Evolutionary conservation across 2,329 filamentous ascomycete species (phyloP).

Genomic region (Scedosporium dehoogii): DNA sequence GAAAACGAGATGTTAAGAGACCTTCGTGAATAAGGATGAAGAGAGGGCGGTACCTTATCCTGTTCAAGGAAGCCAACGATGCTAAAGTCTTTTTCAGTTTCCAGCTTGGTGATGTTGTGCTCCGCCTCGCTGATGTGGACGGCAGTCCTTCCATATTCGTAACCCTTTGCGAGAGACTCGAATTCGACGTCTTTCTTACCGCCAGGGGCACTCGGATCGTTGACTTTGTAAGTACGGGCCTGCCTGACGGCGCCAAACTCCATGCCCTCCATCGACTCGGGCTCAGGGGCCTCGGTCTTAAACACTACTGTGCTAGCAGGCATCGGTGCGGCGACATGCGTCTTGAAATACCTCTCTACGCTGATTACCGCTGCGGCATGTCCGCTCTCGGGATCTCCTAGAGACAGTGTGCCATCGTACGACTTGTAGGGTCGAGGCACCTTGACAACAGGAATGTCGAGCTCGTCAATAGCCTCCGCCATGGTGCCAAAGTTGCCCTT

Average conservation of each 20-base stretch:
- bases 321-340: constrained; percentile 63
- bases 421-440: constrained; percentile 62
- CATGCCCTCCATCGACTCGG: constrained; percentile 37
- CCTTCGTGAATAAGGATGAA: not conserved
- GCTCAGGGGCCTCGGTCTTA: constrained; percentile 39
- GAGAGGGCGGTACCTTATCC: constrained; percentile 44
- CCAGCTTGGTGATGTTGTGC: constrained; percentile 76
- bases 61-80: constrained; percentile 78
- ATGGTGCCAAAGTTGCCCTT: constrained; percentile 73
- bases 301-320: constrained; percentile 69
- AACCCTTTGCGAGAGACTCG: constrained; percentile 84
- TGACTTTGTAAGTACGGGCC: constrained; percentile 70
- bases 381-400: constrained; percentile 68
- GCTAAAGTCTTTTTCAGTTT: constrained; percentile 64
- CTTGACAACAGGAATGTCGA: constrained; percentile 70
- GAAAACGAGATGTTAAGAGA: not conserved
- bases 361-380: constrained; percentile 70
- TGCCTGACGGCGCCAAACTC: constrained; percentile 64
- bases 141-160: constrained; percentile 83
- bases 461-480: constrained; percentile 71
- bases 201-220: constrained; percentile 62
- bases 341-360: constrained; percentile 85
- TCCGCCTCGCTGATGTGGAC: constrained; percentile 85
- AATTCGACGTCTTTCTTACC: constrained; percentile 73
- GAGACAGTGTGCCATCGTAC: constrained; percentile 68